phyloP scores from a whole-genome alignment of 2,329 filamentous ascomycete genomes.

The Bipolaris gigantea region DNA sequence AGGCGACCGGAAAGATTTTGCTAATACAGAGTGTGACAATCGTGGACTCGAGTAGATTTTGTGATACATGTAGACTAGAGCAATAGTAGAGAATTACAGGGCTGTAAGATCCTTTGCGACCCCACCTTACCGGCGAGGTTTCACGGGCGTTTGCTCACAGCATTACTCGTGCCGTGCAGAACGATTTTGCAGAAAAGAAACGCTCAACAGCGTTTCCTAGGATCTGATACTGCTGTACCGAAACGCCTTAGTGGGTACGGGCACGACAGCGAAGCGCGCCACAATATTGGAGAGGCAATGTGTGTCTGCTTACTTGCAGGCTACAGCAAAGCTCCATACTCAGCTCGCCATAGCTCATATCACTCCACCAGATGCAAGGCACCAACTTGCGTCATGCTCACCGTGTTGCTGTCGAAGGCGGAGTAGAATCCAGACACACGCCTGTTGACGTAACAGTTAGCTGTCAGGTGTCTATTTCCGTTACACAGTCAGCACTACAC shows the following conservation, averaged over 20 bases:
- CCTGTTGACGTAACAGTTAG: neutral
- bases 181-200: constrained; percentile 14
- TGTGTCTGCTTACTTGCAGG: constrained; percentile 22
- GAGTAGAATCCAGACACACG: neutral
- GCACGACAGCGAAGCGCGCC: constrained; percentile 21
- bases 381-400: constrained; percentile 9
- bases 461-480: neutral
- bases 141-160: neutral
- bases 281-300: constrained; percentile 28
- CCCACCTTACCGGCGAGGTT: neutral
- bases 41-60: neutral
- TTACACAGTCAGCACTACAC: neutral
- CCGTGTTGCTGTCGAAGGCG: neutral
- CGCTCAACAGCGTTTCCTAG: constrained; percentile 10
- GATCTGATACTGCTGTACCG: constrained; percentile 5
- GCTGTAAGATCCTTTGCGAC: neutral
- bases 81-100: neutral
- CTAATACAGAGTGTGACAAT: neutral
- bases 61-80: no score
- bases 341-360: constrained; percentile 5
- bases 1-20: neutral
- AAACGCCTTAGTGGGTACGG: constrained; percentile 3
- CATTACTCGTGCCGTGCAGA: neutral
- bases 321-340: constrained; percentile 3
- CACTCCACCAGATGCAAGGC: constrained; percentile 1